Base-by-base conservation (phyloP, 768 basidiomycete genomes). In the Clitopilus passeckerianus region DNA sequence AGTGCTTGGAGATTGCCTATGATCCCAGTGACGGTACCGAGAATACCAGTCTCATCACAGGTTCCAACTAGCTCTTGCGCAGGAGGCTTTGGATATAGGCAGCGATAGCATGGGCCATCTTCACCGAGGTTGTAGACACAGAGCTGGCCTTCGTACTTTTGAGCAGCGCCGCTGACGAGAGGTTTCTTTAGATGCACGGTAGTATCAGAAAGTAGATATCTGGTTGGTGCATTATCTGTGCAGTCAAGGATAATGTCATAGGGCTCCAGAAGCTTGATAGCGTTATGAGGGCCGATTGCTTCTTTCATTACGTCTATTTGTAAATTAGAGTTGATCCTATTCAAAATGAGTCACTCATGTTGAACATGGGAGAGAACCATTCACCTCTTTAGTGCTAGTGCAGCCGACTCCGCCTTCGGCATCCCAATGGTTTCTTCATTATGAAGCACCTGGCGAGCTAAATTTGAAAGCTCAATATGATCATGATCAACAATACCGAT, bases 401-500 rank as follows among this genome's bases (percentile, higher is more conserved):
- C 85, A 1, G 95, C 96, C 43, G 93, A 95, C 59, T 87, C 78
- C 0, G 89, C 91, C 69, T 98, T 99, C 64, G 77, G 74, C 75
- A 81, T 81, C 8, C 93, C 95, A 15, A 98, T 72, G 9, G 85
- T 83, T 58, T 87, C 85, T 56, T 82, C 81, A 23, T 77, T 84
- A 67, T 98, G 95, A 16, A 99, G 78, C n/a, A 98, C 84, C 72
- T 99, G 97, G 37, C 97, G 80, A 67, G 95, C 91, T 6, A 96
- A 82, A 71, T 98, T 98, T 14, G 93, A 95, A 1, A 90, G 65
- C 61, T 95, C 91, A 56, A 98, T 93, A 5, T 73, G 73, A 67
- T 98, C 95, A 67, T 92, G 89, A 71, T 98, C 95, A 54, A 96
- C 78, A 35, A 98, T 89, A 6, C 87, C 91, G 55, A 98, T 81